phyloP scores from a whole-genome alignment of 306 rosid genomes.

The Malus orientalis region DNA sequence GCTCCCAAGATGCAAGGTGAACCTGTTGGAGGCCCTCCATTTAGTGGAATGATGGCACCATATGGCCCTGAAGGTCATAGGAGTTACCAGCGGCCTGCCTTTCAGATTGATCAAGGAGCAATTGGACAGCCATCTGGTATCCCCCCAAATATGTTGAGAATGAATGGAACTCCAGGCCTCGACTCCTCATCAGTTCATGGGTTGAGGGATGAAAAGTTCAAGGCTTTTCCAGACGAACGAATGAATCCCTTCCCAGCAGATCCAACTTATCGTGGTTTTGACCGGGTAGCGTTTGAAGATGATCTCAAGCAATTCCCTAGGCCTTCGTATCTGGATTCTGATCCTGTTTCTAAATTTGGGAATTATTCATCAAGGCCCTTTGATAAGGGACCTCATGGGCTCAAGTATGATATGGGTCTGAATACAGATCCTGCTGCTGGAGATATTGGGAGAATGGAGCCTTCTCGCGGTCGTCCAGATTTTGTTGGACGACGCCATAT shows the following conservation, averaged over 20 bases:
- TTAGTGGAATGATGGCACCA: slow-evolving; percentile 39
- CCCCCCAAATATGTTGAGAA: slow-evolving; percentile 17
- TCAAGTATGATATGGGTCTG: slow-evolving; percentile 24
- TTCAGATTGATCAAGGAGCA: slow-evolving; percentile 20
- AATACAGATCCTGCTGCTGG: slow-evolving; percentile 26
- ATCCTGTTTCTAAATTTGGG: slow-evolving; percentile 45
- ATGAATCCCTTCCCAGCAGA: slow-evolving; percentile 29
- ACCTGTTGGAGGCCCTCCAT: slow-evolving; percentile 33
- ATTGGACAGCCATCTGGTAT: slow-evolving; percentile 23
- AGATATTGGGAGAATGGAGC: slow-evolving; percentile 44
- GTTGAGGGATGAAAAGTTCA: slow-evolving; percentile 60
- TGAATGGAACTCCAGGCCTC: slow-evolving; percentile 35
- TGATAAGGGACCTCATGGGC: slow-evolving; percentile 35
- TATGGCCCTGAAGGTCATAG: slow-evolving; percentile 46
- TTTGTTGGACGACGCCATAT: slow-evolving; percentile 47
- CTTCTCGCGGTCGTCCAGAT: slow-evolving; percentile 38
- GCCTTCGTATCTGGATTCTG: slow-evolving; percentile 45
- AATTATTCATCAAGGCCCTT: slow-evolving; percentile 41
- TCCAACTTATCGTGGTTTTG: slow-evolving; percentile 24
- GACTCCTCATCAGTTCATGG: slow-evolving; percentile 32
- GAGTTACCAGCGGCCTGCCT: slow-evolving; percentile 23
- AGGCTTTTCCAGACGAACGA: slow-evolving; percentile 37
- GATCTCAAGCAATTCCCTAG: slow-evolving; percentile 63
- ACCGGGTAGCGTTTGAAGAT: slow-evolving; percentile 56
- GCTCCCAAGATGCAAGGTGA: neutral